A percentile compares a stretch with the other conserved stretches of the same genome.
Evolutionary conservation across 768 basidiomycete genomes (phyloP).

Genomic region (Lactarius trivialis): DNA sequence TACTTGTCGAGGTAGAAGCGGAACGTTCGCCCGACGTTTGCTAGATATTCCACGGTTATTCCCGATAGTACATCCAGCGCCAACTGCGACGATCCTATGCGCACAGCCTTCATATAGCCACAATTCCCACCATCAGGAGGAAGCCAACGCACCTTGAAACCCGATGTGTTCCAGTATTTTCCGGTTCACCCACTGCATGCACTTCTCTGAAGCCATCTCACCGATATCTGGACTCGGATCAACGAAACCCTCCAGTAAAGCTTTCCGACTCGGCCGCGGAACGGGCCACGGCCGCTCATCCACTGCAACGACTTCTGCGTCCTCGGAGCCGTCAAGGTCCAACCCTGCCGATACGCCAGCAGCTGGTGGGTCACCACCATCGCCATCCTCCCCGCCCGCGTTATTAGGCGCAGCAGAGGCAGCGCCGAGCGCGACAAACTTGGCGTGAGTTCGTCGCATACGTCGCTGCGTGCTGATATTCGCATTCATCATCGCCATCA

Average conservation of each 20-base stretch:
- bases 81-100: conserved; percentile 61
- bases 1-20: conserved; percentile 78
- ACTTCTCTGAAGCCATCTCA: conserved; percentile 51
- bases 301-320: conserved; percentile 45
- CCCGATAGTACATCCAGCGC: conserved; percentile 73
- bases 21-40: conserved; percentile 83
- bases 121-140: neutral
- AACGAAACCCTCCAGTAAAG: conserved; percentile 20
- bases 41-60: conserved; percentile 73
- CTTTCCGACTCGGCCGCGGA: conserved; percentile 13
- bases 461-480: conserved; percentile 73
- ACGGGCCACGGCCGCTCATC: conserved; percentile 56
- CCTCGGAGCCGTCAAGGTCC: conserved; percentile 24
- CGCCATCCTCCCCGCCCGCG: conserved; percentile 31
- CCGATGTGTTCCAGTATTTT: conserved; percentile 87
- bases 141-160: conserved; percentile 70
- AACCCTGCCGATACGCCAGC: neutral
- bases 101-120: neutral
- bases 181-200: conserved; percentile 61
- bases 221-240: conserved; percentile 46
- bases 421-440: conserved; percentile 53
- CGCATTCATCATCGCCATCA: conserved; percentile 65
- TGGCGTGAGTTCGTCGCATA: conserved; percentile 65
- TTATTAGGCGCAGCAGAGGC: conserved; percentile 28
- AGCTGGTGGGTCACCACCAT: conserved; percentile 5